Conservation (phyloP, 2,329 filamentous ascomycete genomes). For the Ophiostoma ips region DNA sequence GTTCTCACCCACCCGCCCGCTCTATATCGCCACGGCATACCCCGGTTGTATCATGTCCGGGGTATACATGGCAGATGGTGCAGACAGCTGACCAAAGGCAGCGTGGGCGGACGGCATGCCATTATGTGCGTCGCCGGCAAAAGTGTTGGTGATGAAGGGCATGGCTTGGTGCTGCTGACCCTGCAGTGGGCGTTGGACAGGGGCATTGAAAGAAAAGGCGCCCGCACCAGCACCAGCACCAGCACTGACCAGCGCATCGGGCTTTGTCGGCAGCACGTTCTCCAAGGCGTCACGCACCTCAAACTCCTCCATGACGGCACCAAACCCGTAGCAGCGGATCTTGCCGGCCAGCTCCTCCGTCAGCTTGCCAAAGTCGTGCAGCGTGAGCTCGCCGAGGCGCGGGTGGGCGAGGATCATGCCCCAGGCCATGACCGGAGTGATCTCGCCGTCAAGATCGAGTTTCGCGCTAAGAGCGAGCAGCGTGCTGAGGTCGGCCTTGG, state of each 20-base stretch:
- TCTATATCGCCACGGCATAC: not conserved
- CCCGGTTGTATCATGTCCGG: not conserved
- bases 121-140: not conserved
- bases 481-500: conserved; percentile 62
- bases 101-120: not conserved
- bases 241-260: conserved; percentile 17
- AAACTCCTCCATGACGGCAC: conserved; percentile 51
- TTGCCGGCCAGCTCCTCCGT: conserved; percentile 64
- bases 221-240: too few relatives aligned
- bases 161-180: too few relatives aligned
- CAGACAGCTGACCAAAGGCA: not conserved
- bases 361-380: conserved; percentile 56
- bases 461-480: conserved; percentile 73
- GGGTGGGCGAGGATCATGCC: conserved; percentile 64
- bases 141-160: not conserved
- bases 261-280: conserved; percentile 50
- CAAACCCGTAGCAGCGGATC: conserved; percentile 78
- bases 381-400: conserved; percentile 49
- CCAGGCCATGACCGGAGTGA: conserved; percentile 94
- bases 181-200: too few relatives aligned
- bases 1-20: not conserved
- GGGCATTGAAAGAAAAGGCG: too few relatives aligned
- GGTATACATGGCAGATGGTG: not conserved
- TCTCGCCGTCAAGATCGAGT: conserved; percentile 73
- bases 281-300: conserved; percentile 67